phyloP scores from a whole-genome alignment of 139 green algal species.

The Prasinococcaceae sp. region DNA sequence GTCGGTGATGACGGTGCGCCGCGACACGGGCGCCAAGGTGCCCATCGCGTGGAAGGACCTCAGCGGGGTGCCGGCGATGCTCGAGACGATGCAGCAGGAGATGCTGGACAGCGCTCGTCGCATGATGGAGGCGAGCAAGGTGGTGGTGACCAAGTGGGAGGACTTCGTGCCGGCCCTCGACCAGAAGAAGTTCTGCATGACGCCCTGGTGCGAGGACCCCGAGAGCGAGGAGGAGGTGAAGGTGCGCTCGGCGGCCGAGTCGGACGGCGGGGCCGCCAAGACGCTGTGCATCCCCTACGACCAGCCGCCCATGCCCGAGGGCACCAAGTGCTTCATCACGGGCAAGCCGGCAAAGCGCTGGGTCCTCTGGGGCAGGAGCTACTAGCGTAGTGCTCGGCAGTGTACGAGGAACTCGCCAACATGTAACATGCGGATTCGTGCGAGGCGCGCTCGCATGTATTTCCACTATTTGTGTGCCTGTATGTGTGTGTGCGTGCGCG shows the following conservation, averaged over 20 bases:
- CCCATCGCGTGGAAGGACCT: conserved; percentile 60
- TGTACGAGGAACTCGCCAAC: too few relatives aligned
- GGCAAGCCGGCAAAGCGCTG: conserved; percentile 93
- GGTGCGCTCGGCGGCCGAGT: conserved; percentile 50
- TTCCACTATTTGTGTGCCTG: too few relatives aligned
- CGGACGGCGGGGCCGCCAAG: conserved; percentile 81
- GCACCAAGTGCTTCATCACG: conserved; percentile 76
- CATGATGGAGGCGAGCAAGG: conserved; percentile 43
- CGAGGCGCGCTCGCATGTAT: too few relatives aligned
- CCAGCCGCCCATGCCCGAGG: conserved; percentile 68
- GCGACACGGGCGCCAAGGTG: conserved; percentile 88
- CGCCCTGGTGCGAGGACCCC: conserved; percentile 75
- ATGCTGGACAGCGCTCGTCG: conserved; percentile 51
- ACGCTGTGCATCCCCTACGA: conserved; percentile 91
- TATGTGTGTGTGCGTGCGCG: too few relatives aligned
- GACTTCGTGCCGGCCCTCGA: conserved; percentile 85
- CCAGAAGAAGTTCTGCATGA: conserved; percentile 76
- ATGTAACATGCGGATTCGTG: too few relatives aligned
- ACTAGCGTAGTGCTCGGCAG: too few relatives aligned
- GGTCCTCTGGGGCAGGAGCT: conserved; percentile 84
- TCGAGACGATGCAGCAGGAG: conserved; percentile 71
- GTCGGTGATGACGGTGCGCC: conserved; percentile 58
- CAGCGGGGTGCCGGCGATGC: conserved; percentile 36
- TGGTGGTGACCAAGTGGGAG: conserved; percentile 63
- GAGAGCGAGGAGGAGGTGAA: conserved; percentile 79